Base-by-base conservation (phyloP, 2,329 filamentous ascomycete species). In the Ascochyta pisi region DNA sequence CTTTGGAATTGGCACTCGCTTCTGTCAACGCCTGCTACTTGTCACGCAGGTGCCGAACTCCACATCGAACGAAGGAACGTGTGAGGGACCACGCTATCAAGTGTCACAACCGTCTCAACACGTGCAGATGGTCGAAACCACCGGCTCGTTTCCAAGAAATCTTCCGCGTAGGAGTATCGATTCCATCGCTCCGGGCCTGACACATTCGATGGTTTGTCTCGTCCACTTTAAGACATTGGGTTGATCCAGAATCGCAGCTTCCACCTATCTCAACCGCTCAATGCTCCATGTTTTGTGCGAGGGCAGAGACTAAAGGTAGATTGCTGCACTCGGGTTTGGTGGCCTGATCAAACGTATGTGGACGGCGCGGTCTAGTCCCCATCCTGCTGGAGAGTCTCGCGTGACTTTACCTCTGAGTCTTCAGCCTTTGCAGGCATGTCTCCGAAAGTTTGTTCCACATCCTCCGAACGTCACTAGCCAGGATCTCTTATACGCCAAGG, bases 71-170 rank as follows among this genome's bases (percentile, higher is more conserved):
- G 37, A 22, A 42, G 29, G 10, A 31, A 6, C 5, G 33, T 26
- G 31, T 29, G 31, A 22, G 27, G 29, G 23, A 31, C 26, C 35
- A 50, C 47, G 47, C 47, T 50, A 56, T 33, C 13, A 24, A 50
- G 46, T 50, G 53, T 56, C 53, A 50, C 19, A 47, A 19, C 26
- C 46, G 53, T 50, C 53, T 56, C 53, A 43, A 45, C 37, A 33
- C 37, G 53, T 50, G 47, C 48, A 34, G 24, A 5, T 16, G 7
- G 7, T 29, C 47, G 53, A 56, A 56, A 56, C 53, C 47, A 29
- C 42, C 53, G 42, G 37, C 19, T 38, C 10, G 12, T 10, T 13
- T 43, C 27, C 34, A 45, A 23, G 24, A 42, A 56, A 56, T 42
- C 31, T 47, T 56, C 47, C 38, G 29, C n/a, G 29, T 31, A 31